phyloP scores from a whole-genome alignment of 768 basidiomycete species.

The Kwoniella botswanensis region DNA sequence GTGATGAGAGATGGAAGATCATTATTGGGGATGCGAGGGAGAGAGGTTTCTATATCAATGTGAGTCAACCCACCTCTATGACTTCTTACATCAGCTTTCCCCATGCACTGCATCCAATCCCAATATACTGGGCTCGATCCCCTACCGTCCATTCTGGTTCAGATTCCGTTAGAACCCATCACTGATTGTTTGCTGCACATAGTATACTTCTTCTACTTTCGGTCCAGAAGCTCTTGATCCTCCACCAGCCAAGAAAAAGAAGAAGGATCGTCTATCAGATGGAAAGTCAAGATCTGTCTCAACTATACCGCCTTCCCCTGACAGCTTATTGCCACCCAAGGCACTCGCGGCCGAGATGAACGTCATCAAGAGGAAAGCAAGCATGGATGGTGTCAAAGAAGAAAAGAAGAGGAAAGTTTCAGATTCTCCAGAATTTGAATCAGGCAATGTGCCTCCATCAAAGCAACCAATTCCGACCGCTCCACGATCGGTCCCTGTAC shows the following conservation, averaged over 20 bases:
- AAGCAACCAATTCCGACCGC: neutral
- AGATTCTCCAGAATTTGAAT: neutral
- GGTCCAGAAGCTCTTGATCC: constrained; percentile 17
- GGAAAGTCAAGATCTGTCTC: neutral
- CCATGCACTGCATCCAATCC: neutral
- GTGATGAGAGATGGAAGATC: constrained; percentile 75
- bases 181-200: neutral
- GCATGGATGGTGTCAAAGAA: constrained; percentile 2
- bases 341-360: constrained; percentile 11
- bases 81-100: neutral
- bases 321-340: constrained; percentile 23
- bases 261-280: constrained; percentile 11
- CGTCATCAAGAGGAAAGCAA: constrained; percentile 18
- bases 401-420: constrained; percentile 22
- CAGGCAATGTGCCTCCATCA: neutral
- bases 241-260: constrained; percentile 32
- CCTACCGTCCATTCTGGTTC: too few species aligned
- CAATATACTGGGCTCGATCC: neutral
- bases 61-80: constrained; percentile 56
- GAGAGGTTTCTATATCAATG: constrained; percentile 69
- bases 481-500: constrained; percentile 1
- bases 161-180: neutral
- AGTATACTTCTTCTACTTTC: constrained; percentile 40
- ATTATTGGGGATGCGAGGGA: constrained; percentile 78
- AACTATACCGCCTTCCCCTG: constrained; percentile 2